Evolutionary conservation across 768 basidiomycete species (phyloP).

Genomic region (Floccularia luteovirens): DNA sequence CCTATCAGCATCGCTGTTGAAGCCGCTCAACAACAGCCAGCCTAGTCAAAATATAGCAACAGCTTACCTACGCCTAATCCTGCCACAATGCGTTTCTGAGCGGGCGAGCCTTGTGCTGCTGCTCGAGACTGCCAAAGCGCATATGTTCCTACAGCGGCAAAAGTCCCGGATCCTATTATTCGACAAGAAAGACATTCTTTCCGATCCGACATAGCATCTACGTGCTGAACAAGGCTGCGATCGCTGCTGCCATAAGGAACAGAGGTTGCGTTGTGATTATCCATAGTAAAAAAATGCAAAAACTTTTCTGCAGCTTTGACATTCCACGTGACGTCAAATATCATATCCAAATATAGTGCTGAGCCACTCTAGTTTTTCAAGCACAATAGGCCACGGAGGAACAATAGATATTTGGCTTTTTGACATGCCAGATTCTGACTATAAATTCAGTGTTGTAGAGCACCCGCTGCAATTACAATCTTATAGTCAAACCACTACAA

Average conservation of each 20-base stretch:
- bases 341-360: too few species aligned
- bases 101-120: slow-evolving; percentile 49
- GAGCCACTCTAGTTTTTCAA: too few species aligned
- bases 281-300: not conserved
- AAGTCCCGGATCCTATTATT: slow-evolving; percentile 57
- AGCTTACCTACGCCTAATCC: slow-evolving; percentile 55
- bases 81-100: slow-evolving; percentile 55
- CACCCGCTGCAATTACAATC: too few species aligned
- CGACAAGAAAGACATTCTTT: slow-evolving; percentile 66
- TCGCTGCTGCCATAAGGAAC: not conserved
- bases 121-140: slow-evolving; percentile 59
- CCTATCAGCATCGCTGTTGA: slow-evolving; percentile 13
- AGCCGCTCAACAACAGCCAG: too few species aligned
- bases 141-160: slow-evolving; percentile 58
- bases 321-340: too few species aligned
- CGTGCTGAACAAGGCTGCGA: not conserved
- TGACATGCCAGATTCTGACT: too few species aligned
- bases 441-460: too few species aligned
- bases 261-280: not conserved
- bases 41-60: too few species aligned
- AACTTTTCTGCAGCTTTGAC: too few species aligned
- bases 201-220: slow-evolving; percentile 1
- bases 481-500: too few species aligned
- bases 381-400: too few species aligned
- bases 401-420: too few species aligned